Conservation (phyloP, 805 yeast species). For the Vanderwaltozyma tropicalis region DNA sequence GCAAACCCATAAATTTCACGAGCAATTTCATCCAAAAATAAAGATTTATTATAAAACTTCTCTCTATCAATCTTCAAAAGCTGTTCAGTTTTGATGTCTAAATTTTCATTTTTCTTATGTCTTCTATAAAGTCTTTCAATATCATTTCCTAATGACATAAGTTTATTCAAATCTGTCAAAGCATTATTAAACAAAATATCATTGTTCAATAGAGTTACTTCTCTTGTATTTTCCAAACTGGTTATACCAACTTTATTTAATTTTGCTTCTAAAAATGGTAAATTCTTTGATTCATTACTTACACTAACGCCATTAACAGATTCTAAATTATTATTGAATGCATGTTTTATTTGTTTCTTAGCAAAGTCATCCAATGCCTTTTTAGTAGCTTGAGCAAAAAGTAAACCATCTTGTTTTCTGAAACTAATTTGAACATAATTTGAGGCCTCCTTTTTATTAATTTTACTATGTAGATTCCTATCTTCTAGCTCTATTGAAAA, state of each 20-base stretch:
- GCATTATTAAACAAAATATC: constrained; percentile 57
- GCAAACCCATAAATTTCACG: constrained; percentile 68
- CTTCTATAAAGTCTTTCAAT: constrained; percentile 44
- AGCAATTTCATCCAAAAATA: constrained; percentile 58
- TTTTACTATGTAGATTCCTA: not conserved
- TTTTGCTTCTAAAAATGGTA: constrained; percentile 14
- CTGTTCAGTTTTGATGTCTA: not conserved
- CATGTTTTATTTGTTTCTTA: constrained; percentile 33
- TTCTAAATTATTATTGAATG: constrained; percentile 25
- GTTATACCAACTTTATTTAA: constrained; percentile 53
- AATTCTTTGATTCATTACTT: constrained; percentile 1
- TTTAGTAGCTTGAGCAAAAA: constrained; percentile 39
- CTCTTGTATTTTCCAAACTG: constrained; percentile 52
- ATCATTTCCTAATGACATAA: constrained; percentile 72
- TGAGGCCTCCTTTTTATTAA: not conserved
- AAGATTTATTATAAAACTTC: constrained; percentile 28
- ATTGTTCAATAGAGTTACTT: constrained; percentile 44
- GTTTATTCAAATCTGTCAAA: constrained; percentile 61
- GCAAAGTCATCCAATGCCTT: constrained; percentile 37
- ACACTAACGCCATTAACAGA: constrained; percentile 25
- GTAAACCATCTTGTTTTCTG: constrained; percentile 54
- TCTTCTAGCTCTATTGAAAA: constrained; percentile 24
- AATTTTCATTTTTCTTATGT: constrained; percentile 15
- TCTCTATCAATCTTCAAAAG: constrained; percentile 26
- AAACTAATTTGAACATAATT: constrained; percentile 57